Percentiles rank a stretch among this genome's conserved stretches.
Conservation (phyloP, 176 grass and related monocot genomes). For the Eragrostis curvula region DNA sequence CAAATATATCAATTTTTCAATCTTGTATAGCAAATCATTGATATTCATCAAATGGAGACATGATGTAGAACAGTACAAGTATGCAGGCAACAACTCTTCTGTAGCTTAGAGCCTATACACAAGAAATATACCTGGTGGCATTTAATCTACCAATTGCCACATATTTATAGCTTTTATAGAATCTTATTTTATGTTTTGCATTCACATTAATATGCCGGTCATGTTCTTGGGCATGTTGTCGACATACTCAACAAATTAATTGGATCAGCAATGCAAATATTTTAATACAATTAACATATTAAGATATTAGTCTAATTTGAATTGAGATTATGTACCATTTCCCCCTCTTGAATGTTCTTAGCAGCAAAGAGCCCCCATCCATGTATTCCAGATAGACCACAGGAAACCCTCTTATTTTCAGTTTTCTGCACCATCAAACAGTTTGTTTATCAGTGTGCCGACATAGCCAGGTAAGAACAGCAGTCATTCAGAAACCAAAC, state of each 20-base stretch:
- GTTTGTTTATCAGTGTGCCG: constrained; percentile 33
- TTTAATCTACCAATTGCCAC: background rate
- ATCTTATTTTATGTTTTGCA: background rate
- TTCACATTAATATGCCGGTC: background rate
- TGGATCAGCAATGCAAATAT: background rate
- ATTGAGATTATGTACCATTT: constrained; percentile 74
- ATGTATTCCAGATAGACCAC: constrained; percentile 92
- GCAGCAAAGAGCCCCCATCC: constrained; percentile 97
- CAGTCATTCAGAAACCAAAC: constrained; percentile 48
- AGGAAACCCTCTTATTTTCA: constrained; percentile 80
- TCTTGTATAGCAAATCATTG: background rate
- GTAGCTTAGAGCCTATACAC: background rate
- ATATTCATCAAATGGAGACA: constrained; percentile 14
- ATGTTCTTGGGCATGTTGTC: background rate
- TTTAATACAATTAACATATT: background rate
- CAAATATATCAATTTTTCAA: background rate
- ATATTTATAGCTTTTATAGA: background rate
- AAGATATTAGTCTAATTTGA: background rate
- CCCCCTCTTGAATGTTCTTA: constrained; percentile 86
- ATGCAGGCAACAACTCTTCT: background rate
- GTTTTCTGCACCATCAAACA: constrained; percentile 67
- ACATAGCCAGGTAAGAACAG: constrained; percentile 33
- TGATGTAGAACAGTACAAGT: background rate
- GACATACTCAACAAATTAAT: background rate
- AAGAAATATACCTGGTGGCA: background rate